phyloP scores from a whole-genome alignment of 2,329 filamentous ascomycete genomes.

The Fusarium compactum region DNA sequence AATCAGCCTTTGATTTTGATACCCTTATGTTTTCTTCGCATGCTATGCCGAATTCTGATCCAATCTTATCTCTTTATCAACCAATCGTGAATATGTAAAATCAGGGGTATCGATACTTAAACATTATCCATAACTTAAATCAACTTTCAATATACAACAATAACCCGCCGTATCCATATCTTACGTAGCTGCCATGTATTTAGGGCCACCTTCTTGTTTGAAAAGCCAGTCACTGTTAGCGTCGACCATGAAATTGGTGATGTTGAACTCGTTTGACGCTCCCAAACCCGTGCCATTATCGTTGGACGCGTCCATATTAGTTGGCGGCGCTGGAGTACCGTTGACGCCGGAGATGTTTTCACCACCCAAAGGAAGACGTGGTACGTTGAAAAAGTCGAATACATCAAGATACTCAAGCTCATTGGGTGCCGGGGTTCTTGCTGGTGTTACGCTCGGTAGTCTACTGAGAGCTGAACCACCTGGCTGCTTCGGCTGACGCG shows the following conservation, averaged over 20 bases:
- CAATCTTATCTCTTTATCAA: slow-evolving; percentile 1
- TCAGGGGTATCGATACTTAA: slow-evolving; percentile 35
- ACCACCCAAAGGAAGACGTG: slow-evolving; percentile 70
- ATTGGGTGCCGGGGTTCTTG: slow-evolving; percentile 78
- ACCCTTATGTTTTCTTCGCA: background rate
- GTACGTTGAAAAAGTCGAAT: slow-evolving; percentile 95
- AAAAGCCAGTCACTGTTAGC: slow-evolving; percentile 81
- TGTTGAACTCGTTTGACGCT: slow-evolving; percentile 75
- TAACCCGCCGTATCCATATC: background rate
- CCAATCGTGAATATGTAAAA: slow-evolving; percentile 15
- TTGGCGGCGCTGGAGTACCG: slow-evolving; percentile 33
- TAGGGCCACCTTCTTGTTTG: slow-evolving; percentile 59
- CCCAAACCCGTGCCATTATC: slow-evolving; percentile 45
- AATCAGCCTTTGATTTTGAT: slow-evolving; percentile 2
- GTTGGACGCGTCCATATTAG: slow-evolving; percentile 48
- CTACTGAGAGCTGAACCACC: slow-evolving; percentile 56
- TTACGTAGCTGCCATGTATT: slow-evolving; percentile 46
- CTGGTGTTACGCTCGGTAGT: slow-evolving; percentile 67
- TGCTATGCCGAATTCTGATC: background rate
- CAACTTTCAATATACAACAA: slow-evolving; percentile 3
- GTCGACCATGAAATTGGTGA: slow-evolving; percentile 82
- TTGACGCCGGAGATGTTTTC: slow-evolving; percentile 48
- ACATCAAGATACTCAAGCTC: slow-evolving; percentile 93
- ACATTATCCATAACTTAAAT: slow-evolving; percentile 10
- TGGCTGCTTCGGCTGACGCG: slow-evolving; percentile 75